These are phyloP conservation scores for Pachysandra terminalis DNA, from an alignment of 164 flowering plant genomes.

Conservation along the genomic window DNA sequence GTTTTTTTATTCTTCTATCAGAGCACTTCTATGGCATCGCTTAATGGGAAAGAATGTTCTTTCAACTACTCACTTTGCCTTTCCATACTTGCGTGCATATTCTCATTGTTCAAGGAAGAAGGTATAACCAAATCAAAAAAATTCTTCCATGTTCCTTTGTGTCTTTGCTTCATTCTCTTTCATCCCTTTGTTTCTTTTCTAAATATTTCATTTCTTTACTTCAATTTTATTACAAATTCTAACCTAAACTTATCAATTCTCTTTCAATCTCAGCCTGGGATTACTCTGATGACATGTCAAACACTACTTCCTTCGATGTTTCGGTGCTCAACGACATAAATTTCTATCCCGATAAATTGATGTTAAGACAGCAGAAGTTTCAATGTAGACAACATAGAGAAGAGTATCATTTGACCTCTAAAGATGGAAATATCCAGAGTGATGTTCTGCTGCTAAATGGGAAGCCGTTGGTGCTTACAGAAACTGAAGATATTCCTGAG, in stretches of 20 bases:
- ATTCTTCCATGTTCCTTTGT: too few relatives aligned
- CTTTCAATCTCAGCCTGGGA: conserved; percentile 24
- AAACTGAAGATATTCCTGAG: conserved; percentile 34
- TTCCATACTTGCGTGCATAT: conserved; percentile 46
- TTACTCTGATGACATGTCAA: conserved; percentile 36
- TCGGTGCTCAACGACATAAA: conserved; percentile 19
- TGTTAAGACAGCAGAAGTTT: background rate
- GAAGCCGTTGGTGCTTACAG: conserved; percentile 39
- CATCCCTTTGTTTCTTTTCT: too few relatives aligned
- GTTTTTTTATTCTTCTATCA: conserved; percentile 21
- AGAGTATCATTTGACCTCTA: conserved; percentile 49
- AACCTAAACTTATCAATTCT: too few relatives aligned
- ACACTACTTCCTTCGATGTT: conserved; percentile 20
- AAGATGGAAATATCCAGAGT: conserved; percentile 40
- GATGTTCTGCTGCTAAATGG: conserved; percentile 41
- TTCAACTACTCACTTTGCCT: conserved; percentile 17
- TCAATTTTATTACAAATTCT: too few relatives aligned
- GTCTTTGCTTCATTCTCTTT: background rate
- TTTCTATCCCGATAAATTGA: conserved; percentile 5
- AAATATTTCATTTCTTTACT: too few relatives aligned
- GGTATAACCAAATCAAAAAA: conserved; percentile 30
- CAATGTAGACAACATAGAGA: conserved; percentile 20
- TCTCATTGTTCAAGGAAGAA: conserved; percentile 52
- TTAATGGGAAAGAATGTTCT: conserved; percentile 50
- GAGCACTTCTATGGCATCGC: conserved; percentile 55